Conservation (phyloP, 1,284 basidiomycete genomes). For the Thelephora terrestris region DNA sequence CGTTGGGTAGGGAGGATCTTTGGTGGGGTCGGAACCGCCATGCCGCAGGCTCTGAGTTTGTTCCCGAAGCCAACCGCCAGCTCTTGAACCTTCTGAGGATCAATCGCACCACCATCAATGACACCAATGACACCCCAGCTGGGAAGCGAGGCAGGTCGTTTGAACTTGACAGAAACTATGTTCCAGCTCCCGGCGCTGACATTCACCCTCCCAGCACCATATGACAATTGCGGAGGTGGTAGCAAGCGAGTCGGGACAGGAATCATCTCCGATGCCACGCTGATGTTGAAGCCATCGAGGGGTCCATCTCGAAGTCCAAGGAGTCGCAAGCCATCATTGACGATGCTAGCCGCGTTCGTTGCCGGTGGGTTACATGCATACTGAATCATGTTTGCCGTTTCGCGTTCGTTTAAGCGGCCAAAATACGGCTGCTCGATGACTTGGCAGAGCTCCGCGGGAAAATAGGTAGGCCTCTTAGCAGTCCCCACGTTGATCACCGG, state of each 20-base stretch:
- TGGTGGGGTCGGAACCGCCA: slow-evolving; percentile 33
- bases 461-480: slow-evolving; percentile 30
- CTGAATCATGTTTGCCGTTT: slow-evolving; percentile 56
- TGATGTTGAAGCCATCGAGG: slow-evolving; percentile 43
- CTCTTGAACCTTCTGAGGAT: slow-evolving; percentile 30
- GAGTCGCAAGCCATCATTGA: slow-evolving; percentile 40
- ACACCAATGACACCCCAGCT: slow-evolving; percentile 55
- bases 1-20: slow-evolving; percentile 25
- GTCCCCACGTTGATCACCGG: slow-evolving; percentile 50
- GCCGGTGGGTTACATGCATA: slow-evolving; percentile 50
- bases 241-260: slow-evolving; percentile 54
- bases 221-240: slow-evolving; percentile 42
- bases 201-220: slow-evolving; percentile 31
- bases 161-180: slow-evolving; percentile 56
- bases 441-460: slow-evolving; percentile 63
- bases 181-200: slow-evolving; percentile 62
- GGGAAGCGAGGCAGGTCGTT: slow-evolving; percentile 34
- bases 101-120: slow-evolving; percentile 30
- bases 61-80: slow-evolving; percentile 39
- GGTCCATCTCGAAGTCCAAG: slow-evolving; percentile 35
- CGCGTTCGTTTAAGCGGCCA: slow-evolving; percentile 39
- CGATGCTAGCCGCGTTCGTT: slow-evolving; percentile 47
- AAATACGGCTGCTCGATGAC: slow-evolving; percentile 48
- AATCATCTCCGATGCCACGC: slow-evolving; percentile 45
- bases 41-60: slow-evolving; percentile 47